These are phyloP conservation scores for Poronia punctata DNA, from an alignment of 495 filamentous ascomycete species.

Conservation along the genomic window DNA sequence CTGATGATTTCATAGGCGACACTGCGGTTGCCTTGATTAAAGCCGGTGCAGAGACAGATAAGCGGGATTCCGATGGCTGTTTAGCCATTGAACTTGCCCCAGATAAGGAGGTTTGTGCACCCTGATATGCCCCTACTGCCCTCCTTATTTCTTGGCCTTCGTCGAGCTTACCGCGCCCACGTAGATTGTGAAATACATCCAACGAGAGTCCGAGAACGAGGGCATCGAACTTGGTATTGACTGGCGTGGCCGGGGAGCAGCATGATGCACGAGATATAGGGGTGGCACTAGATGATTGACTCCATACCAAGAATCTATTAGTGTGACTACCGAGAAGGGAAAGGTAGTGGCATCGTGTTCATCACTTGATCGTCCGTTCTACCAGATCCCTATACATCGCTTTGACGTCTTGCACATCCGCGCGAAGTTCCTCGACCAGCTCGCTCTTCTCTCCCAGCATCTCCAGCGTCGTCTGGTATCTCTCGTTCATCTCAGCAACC, in stretches of 20 bases:
- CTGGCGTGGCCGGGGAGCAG: too few relatives aligned
- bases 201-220: slow-evolving; percentile 74
- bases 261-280: too few relatives aligned
- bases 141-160: not conserved
- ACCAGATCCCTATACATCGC: slow-evolving; percentile 90
- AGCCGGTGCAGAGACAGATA: slow-evolving; percentile 76
- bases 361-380: slow-evolving; percentile 61
- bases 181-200: slow-evolving; percentile 71
- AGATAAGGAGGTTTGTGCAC: slow-evolving; percentile 48
- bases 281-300: not conserved
- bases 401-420: slow-evolving; percentile 88
- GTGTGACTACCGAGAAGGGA: slow-evolving; percentile 4
- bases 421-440: slow-evolving; percentile 78
- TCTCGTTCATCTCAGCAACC: slow-evolving; percentile 53
- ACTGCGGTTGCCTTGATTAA: slow-evolving; percentile 75
- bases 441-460: slow-evolving; percentile 97
- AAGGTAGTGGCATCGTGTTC: slow-evolving; percentile 1
- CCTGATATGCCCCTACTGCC: not conserved
- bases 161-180: not conserved
- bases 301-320: slow-evolving; percentile 7
- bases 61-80: slow-evolving; percentile 63
- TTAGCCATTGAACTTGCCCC: slow-evolving; percentile 78
- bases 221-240: slow-evolving; percentile 76
- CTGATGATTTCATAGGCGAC: slow-evolving; percentile 44
- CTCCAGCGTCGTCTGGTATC: slow-evolving; percentile 87